phyloP scores from a whole-genome alignment of 805 yeast genomes.

The Pichia californica region DNA sequence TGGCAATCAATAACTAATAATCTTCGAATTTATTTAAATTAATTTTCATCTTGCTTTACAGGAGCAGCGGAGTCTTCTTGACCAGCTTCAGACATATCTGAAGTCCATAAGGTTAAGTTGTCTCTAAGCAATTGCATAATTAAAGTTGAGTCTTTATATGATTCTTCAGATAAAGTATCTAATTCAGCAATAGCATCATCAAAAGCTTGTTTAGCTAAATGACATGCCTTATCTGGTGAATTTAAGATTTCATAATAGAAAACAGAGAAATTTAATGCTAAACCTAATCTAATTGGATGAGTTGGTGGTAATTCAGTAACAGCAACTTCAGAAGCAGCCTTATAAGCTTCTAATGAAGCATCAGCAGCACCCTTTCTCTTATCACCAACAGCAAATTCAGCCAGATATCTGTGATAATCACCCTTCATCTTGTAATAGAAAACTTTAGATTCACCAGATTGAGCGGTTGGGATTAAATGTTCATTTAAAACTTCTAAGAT shows the following conservation, averaged over 20 bases:
- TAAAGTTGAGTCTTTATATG: constrained; percentile 96
- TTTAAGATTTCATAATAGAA: constrained; percentile 97
- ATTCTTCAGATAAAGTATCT: constrained; percentile 95
- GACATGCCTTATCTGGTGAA: constrained; percentile 98
- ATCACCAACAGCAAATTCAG: constrained; percentile 90
- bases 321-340: constrained; percentile 94
- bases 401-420: constrained; percentile 98
- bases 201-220: constrained; percentile 97
- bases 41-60: constrained; percentile 20
- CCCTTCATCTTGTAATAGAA: constrained; percentile 99
- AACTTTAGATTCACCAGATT: constrained; percentile 95
- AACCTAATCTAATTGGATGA: constrained; percentile 96
- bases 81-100: constrained; percentile 82
- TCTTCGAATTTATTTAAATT: constrained; percentile 5
- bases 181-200: constrained; percentile 99
- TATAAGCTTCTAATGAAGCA: constrained; percentile 88
- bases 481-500: constrained; percentile 80
- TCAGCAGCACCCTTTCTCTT: constrained; percentile 91
- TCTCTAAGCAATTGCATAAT: constrained; percentile 99
- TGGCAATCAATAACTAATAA: not conserved
- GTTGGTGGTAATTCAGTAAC: constrained; percentile 96
- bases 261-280: constrained; percentile 96
- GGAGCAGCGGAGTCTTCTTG: constrained; percentile 38
- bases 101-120: constrained; percentile 96
- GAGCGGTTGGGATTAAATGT: constrained; percentile 90